phyloP scores from a whole-genome alignment of 768 basidiomycete species.

The Panaeolus cyanescens region DNA sequence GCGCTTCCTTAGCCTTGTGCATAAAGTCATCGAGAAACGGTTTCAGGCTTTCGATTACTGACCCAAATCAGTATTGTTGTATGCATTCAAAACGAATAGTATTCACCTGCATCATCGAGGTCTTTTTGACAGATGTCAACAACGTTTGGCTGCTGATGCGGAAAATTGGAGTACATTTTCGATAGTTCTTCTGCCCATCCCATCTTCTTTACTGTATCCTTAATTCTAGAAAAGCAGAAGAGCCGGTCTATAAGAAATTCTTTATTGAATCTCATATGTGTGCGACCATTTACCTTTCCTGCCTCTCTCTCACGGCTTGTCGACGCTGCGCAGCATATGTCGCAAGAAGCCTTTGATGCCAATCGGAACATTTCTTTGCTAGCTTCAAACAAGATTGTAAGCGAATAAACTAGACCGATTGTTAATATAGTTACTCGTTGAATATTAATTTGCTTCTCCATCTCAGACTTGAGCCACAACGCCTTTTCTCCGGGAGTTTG shows the following conservation, averaged over 20 bases:
- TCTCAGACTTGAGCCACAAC: too few relatives aligned
- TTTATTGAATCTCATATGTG: too few relatives aligned
- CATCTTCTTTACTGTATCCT: background rate
- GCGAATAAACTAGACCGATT: too few relatives aligned
- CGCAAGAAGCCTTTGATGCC: background rate
- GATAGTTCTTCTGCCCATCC: background rate
- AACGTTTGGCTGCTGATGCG: too few relatives aligned
- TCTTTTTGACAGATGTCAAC: background rate
- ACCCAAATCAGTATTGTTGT: too few relatives aligned
- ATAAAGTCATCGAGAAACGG: background rate
- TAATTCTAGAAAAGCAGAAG: too few relatives aligned
- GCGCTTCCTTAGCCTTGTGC: too few relatives aligned
- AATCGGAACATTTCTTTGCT: background rate
- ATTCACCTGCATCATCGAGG: background rate
- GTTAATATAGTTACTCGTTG: too few relatives aligned
- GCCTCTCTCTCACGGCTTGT: background rate
- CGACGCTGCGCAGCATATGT: background rate
- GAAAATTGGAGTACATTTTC: background rate
- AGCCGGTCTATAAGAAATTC: background rate
- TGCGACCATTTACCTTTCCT: background rate
- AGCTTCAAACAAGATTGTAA: too few relatives aligned
- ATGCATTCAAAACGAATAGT: too few relatives aligned
- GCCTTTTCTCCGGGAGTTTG: too few relatives aligned
- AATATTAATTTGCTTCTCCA: too few relatives aligned
- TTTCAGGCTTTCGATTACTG: background rate